Evolutionary conservation across 495 filamentous ascomycete species (phyloP).

Genomic region (Tetracladium setigerum): DNA sequence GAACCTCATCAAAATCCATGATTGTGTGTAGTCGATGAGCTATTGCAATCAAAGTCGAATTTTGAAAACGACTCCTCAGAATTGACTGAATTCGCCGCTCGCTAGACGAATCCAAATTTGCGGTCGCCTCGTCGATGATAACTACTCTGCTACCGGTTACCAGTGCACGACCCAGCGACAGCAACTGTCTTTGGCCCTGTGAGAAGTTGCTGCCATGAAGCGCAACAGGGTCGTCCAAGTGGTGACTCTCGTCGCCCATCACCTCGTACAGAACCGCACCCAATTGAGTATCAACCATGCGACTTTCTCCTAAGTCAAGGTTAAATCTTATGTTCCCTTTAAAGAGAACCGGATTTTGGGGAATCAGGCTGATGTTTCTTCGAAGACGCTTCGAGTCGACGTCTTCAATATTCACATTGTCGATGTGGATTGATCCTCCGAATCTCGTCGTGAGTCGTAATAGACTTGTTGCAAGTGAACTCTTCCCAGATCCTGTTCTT

Average conservation of each 20-base stretch:
- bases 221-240: too few relatives aligned
- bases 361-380: constrained; percentile 39
- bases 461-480: constrained; percentile 28
- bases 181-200: constrained; percentile 39
- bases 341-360: constrained; percentile 43
- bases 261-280: too few relatives aligned
- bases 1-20: constrained; percentile 32
- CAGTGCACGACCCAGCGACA: constrained; percentile 40
- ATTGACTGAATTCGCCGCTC: constrained; percentile 38
- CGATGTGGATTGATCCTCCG: constrained; percentile 33
- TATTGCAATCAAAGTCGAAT: constrained; percentile 32
- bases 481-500: constrained; percentile 36
- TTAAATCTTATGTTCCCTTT: constrained; percentile 15
- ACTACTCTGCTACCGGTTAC: constrained; percentile 33
- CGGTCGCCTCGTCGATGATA: constrained; percentile 43
- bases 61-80: constrained; percentile 23
- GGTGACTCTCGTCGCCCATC: too few relatives aligned
- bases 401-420: constrained; percentile 38
- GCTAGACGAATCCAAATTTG: constrained; percentile 36
- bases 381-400: constrained; percentile 36
- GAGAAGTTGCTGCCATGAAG: constrained; percentile 27
- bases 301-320: too few relatives aligned
- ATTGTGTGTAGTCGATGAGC: constrained; percentile 43
- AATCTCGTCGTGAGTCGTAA: constrained; percentile 36
- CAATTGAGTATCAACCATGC: too few relatives aligned